These are phyloP conservation scores for Ramularia collo-cygni DNA, from an alignment of 2,329 filamentous ascomycete species.

Conservation along the genomic window DNA sequence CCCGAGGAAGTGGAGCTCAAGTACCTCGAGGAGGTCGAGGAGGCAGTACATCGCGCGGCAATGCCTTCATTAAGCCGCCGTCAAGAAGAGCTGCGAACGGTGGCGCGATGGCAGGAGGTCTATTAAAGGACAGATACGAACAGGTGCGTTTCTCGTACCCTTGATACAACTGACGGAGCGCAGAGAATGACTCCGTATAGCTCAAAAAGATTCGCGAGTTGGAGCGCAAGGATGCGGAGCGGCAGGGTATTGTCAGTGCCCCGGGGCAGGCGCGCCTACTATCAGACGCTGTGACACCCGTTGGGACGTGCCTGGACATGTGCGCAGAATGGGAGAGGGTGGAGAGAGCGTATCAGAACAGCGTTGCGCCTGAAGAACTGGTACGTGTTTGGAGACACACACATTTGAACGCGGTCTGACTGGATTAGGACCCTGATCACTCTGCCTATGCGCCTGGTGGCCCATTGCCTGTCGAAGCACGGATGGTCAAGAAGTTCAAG, in stretches of 20 bases:
- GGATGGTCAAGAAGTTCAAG: slow-evolving; percentile 59
- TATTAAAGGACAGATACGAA: slow-evolving; percentile 17
- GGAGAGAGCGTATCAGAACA: slow-evolving; percentile 55
- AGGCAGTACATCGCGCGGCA: not conserved
- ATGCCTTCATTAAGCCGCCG: not conserved
- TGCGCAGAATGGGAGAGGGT: slow-evolving; percentile 58
- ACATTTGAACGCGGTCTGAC: slow-evolving; percentile 20
- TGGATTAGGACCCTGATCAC: slow-evolving; percentile 26
- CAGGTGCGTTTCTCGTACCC: slow-evolving; percentile 15
- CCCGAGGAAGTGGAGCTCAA: slow-evolving; percentile 6
- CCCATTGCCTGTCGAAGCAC: slow-evolving; percentile 36
- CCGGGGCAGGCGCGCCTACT: slow-evolving; percentile 55
- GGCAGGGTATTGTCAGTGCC: slow-evolving; percentile 49
- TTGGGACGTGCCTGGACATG: slow-evolving; percentile 57
- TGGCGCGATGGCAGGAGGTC: slow-evolving; percentile 9
- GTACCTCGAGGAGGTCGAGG: slow-evolving; percentile 4
- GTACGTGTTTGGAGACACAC: slow-evolving; percentile 31
- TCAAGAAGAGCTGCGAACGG: slow-evolving; percentile 2
- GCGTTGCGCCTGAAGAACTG: slow-evolving; percentile 55
- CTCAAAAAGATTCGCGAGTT: slow-evolving; percentile 44
- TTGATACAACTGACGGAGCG: slow-evolving; percentile 18
- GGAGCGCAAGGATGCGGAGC: slow-evolving; percentile 47
- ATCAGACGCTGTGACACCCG: slow-evolving; percentile 54
- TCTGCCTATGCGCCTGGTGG: slow-evolving; percentile 24
- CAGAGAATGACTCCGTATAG: slow-evolving; percentile 28